phyloP scores from a whole-genome alignment of 306 rosid species.

The Gynostemma pentaphyllum region DNA sequence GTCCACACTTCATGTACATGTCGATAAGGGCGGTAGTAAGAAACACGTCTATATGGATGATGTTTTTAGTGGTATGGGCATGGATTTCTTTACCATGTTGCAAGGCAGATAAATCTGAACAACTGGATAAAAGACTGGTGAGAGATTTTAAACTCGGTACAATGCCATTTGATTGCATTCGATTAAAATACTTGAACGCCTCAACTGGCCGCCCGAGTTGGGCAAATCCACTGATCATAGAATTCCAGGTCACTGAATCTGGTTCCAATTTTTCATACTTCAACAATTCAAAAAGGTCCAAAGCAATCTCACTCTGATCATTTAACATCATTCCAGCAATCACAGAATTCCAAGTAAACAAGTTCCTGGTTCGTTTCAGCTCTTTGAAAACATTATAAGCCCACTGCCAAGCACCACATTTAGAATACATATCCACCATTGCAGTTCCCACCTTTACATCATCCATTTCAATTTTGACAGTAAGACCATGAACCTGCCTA shows the following conservation, averaged over 20 bases:
- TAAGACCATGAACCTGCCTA: constrained; percentile 54
- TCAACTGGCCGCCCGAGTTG: constrained; percentile 31
- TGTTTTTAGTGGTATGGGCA: constrained; percentile 34
- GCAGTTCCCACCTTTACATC: constrained; percentile 43
- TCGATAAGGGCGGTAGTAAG: constrained; percentile 55
- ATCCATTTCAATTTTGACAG: constrained; percentile 20
- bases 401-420: constrained; percentile 48
- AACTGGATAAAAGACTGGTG: constrained; percentile 48
- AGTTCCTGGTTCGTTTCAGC: constrained; percentile 22
- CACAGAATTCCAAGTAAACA: constrained; percentile 59
- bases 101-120: constrained; percentile 41
- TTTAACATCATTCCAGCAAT: constrained; percentile 63
- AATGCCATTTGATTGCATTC: constrained; percentile 37
- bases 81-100: constrained; percentile 50
- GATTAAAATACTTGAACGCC: constrained; percentile 46
- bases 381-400: constrained; percentile 32
- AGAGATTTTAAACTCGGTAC: constrained; percentile 40
- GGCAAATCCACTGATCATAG: constrained; percentile 53
- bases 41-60: constrained; percentile 30
- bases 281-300: constrained; percentile 32
- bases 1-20: constrained; percentile 64
- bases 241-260: constrained; percentile 70
- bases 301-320: constrained; percentile 32
- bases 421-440: constrained; percentile 58
- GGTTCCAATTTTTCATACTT: constrained; percentile 36